Evolutionary conservation across 106 monocot species (phyloP), one percentile per base, ranked within the genome.

Genomic region (Vanilla planifolia): DNA sequence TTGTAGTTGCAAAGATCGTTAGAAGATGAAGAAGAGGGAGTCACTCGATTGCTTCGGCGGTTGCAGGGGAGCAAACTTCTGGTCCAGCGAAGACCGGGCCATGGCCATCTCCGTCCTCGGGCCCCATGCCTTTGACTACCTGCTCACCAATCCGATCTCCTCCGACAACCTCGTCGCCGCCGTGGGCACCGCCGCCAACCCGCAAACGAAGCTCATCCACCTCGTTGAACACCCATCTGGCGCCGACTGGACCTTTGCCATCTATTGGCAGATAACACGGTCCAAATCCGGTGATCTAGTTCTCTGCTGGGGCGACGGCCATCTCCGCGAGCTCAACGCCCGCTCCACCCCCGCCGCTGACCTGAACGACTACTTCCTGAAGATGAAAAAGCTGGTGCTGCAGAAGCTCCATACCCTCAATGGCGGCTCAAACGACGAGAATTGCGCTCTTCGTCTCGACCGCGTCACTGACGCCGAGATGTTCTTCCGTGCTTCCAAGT

Each of bases 401-500:
- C 81, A 83, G 72, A 71, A 61, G 57, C 83, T 94, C 25, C 75
- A 86, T 51, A 15, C 44, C n/a, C 58, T 68, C 26, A 61, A 47
- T 67, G 75, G 76, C 3, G 72, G 73, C 2, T 21, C 71, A 25
- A 80, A 89, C 44, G 84, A 89, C 51, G 80, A 84, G 44, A 71
- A 77, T 64, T 62, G 62, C 60, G 73, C 77, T 33, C 72, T 78
- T 48, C 51, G 79, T n/a, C 85, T 90, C 23, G 81, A 85, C 46
- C 69, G 75, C 20, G 77, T 90, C 66, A 82, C 80, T 28, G 82
- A 79, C 59, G 68, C 75, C 17, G 90, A 91, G 73, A 76, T 85
- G 79, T 90, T 81, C 79, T 94, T 89, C 62, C 75, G 89, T 1
- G 56, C 79, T 3, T 89, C 89, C 27, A 94, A 89, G 93, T 94